These are phyloP conservation scores for Debaryomyces hansenii DNA, from an alignment of 805 yeast species.

Conservation along the genomic window DNA sequence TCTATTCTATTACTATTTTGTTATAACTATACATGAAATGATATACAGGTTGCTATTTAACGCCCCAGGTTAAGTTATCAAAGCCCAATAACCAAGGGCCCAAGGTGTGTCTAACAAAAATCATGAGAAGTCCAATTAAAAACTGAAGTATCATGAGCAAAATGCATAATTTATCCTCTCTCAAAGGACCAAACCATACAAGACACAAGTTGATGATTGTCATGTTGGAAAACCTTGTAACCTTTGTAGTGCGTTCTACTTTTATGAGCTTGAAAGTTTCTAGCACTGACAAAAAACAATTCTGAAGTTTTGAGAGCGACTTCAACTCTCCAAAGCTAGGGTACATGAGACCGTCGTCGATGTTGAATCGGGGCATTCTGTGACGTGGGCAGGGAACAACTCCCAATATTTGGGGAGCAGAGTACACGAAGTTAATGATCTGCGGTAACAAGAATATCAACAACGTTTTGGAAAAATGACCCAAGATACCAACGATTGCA, in stretches of 20 bases:
- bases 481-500: slow-evolving; percentile 93
- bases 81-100: slow-evolving; percentile 88
- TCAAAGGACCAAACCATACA: slow-evolving; percentile 87
- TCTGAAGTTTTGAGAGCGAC: slow-evolving; percentile 19
- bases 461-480: slow-evolving; percentile 93
- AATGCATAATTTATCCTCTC: slow-evolving; percentile 75
- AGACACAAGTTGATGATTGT: slow-evolving; percentile 82
- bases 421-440: slow-evolving; percentile 83
- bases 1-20: neutral
- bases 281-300: slow-evolving; percentile 44
- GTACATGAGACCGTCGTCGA: slow-evolving; percentile 66
- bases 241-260: slow-evolving; percentile 22
- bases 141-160: slow-evolving; percentile 64
- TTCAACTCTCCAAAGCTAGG: slow-evolving; percentile 49
- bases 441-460: slow-evolving; percentile 87
- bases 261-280: slow-evolving; percentile 50
- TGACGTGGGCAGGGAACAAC: slow-evolving; percentile 95
- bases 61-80: slow-evolving; percentile 64
- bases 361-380: slow-evolving; percentile 78
- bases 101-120: slow-evolving; percentile 73
- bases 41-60: slow-evolving; percentile 20
- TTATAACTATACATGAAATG: neutral
- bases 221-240: slow-evolving; percentile 67
- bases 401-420: slow-evolving; percentile 87
- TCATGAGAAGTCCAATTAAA: slow-evolving; percentile 61